Evolutionary conservation across 148 eudicot genomes (phyloP), one percentile per base, ranked within the genome.

Genomic region (Rhododendron simsii): DNA sequence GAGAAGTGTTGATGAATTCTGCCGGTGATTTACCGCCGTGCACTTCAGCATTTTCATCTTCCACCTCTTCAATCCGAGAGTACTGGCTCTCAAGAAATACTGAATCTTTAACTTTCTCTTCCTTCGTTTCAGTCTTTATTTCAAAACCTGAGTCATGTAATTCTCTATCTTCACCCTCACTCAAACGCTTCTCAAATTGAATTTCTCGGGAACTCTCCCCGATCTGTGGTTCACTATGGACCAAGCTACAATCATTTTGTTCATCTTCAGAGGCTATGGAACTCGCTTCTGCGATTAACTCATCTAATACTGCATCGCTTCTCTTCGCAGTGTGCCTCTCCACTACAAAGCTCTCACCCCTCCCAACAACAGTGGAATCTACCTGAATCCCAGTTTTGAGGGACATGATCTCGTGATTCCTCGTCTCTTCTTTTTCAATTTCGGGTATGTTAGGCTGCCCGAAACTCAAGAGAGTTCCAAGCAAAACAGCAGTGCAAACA

Each of bases 401-500:
- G 65, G 92, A 82, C 37, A 82, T 57, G 67, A 69, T 4, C 71
- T 86, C 86, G 61, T 85, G 81, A 74, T 84, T 80, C 67, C 11
- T 41, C 55, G 63, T 87, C 47, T 76, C 87, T 76, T 76, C 81
- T 69, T 80, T 84, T n/a, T 86, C 89, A 7, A 81, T 83, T 77
- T 83, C 86, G 45, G 81, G 88, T 73, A 86, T 85, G 37, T 90
- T 88, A 30, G 87, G 86, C 61, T 92, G 91, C 51, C 93, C 95
- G 23, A 92, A 88, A 61, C 90, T 85, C 85, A 93, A 86, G 21
- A 93, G 87, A 21, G 87, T 81, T 23, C 92, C 92, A 41, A 93
- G 93, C 87, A 92, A 87, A 80, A 88, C 11, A 77, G 89, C 89
- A 76, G 96, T 91, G 83, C 92, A 91, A 74, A 93, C 80, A 71